A percentile compares a stretch with the other conserved stretches of the same genome.
Conservation (phyloP, 2,329 filamentous ascomycete genomes). For the Fusarium hainanense region DNA sequence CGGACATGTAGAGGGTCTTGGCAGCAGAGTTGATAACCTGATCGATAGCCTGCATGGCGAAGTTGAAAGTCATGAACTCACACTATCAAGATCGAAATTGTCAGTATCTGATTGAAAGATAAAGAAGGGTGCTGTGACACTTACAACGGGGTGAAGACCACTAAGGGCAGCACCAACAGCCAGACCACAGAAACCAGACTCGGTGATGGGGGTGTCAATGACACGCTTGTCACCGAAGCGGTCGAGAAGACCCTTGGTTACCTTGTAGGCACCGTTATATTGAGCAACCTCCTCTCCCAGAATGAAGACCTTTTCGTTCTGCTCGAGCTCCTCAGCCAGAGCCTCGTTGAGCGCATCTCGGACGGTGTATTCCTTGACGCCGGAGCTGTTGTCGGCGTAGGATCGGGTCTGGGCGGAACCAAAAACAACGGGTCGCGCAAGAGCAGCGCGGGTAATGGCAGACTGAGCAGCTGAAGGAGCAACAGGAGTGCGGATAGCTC, state of each 20-base stretch:
- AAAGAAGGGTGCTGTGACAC: constrained; percentile 52
- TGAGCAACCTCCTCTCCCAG: constrained; percentile 98
- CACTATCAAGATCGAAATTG: constrained; percentile 64
- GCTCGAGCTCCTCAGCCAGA: constrained; percentile 95
- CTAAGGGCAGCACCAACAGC: constrained; percentile 95
- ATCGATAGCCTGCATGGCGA: constrained; percentile 99
- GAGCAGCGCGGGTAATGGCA: constrained; percentile 52
- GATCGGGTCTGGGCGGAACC: constrained; percentile 61
- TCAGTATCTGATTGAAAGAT: constrained; percentile 23
- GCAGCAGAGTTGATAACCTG: constrained; percentile 99
- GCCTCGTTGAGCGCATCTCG: constrained; percentile 98
- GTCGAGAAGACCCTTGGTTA: constrained; percentile 96
- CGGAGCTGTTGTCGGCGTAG: constrained; percentile 64
- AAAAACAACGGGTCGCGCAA: constrained; percentile 54
- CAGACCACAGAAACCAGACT: constrained; percentile 93
- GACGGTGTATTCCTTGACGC: constrained; percentile 93
- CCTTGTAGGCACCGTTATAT: constrained; percentile 99
- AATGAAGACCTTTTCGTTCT: constrained; percentile 94
- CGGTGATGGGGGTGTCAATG: constrained; percentile 98
- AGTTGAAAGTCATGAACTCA: constrained; percentile 99
- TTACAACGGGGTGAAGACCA: constrained; percentile 91
- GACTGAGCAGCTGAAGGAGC: constrained; percentile 54
- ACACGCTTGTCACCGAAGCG: constrained; percentile 97
- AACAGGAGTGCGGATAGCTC: constrained; percentile 51
- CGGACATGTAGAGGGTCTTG: constrained; percentile 99